Base-by-base conservation (phyloP, 352 stramenopile species). In the Phytopythium kandeliae region DNA sequence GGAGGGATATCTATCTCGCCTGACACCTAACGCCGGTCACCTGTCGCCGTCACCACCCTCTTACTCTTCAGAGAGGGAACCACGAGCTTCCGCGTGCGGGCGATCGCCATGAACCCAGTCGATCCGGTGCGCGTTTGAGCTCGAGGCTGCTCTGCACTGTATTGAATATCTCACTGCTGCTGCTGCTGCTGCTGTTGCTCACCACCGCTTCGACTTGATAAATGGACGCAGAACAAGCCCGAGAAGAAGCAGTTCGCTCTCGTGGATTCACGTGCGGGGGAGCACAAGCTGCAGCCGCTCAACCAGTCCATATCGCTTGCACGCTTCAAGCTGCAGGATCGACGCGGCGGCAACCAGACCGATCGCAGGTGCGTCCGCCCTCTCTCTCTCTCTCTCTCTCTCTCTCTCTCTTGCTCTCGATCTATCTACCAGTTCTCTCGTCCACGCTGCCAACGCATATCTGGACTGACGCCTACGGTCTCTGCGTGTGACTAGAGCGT, bases 201-300 rank as follows among this genome's bases (percentile, higher is more conserved):
- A n/a, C n/a, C n/a, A n/a, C n/a, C n/a, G n/a, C n/a, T n/a, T n/a
- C n/a, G n/a, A n/a, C n/a, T n/a, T n/a, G n/a, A n/a, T n/a, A n/a
- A n/a, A n/a, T n/a, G 13, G 13, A 33, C 17, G 2, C 53, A 87
- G 75, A 67, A 55, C 24, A 86, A 85, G 57, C 62, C 67, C 0
- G 69, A 85, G 48, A 72, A 78, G 46, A 86, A 86, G 48, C 48
- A 48, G 17, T 83, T 78, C 51, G 56, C 59, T 12, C 49, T 89
- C 8, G 60, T 91, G 25, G 80, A 89, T 62, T 79, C 63, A 1
- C 58, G 75, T 10, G 65, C 69, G 3, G 62, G 65, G 21, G 67
- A 78, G 22, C 80, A 85, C 40, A 33, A 19, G 0, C 30, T 83
- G 12, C 68, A 71, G 43, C 69, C 71, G 24, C 62, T 91, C 22